phyloP scores from a whole-genome alignment of 2,329 filamentous ascomycete species.

The Fusarium beomiforme region DNA sequence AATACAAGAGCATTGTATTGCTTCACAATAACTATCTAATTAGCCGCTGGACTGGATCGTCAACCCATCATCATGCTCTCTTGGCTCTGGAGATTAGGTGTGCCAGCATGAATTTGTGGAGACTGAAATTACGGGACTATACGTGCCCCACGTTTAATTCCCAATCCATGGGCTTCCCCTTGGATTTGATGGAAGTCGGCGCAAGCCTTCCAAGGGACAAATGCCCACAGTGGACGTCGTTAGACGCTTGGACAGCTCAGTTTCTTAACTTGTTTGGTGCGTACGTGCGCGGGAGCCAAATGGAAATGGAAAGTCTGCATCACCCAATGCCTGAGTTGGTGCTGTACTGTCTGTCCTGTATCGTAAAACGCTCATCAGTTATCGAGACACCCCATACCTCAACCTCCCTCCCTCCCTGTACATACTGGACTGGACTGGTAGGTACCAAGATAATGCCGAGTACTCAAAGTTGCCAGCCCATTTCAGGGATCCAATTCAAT shows the following conservation, averaged over 20 bases:
- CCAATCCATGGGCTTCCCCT: constrained; percentile 32
- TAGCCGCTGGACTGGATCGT: neutral
- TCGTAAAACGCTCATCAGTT: neutral
- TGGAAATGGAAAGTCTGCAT: neutral
- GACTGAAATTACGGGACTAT: constrained; percentile 40
- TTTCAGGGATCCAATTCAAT: constrained; percentile 19
- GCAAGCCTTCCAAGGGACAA: constrained; percentile 29
- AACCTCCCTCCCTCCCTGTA: neutral
- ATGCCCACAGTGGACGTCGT: constrained; percentile 8
- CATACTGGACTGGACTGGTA: too few species aligned
- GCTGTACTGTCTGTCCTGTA: too few species aligned
- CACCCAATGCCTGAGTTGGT: neutral
- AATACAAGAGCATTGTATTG: neutral
- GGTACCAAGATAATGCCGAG: constrained; percentile 15
- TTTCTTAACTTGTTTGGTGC: neutral
- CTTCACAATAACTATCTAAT: neutral
- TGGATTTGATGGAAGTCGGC: constrained; percentile 14
- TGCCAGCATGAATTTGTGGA: constrained; percentile 12
- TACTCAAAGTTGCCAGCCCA: neutral
- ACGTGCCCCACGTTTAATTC: constrained; percentile 40
- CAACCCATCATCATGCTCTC: constrained; percentile 8
- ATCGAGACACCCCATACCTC: constrained; percentile 11
- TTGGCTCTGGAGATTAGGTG: constrained; percentile 15
- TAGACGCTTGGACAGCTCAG: constrained; percentile 11
- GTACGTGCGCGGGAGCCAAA: neutral